A percentile compares a stretch with the other conserved stretches of the same genome.
Evolutionary conservation across 2,329 filamentous ascomycete genomes (phyloP).

Genomic region (Tolypocladium paradoxum): DNA sequence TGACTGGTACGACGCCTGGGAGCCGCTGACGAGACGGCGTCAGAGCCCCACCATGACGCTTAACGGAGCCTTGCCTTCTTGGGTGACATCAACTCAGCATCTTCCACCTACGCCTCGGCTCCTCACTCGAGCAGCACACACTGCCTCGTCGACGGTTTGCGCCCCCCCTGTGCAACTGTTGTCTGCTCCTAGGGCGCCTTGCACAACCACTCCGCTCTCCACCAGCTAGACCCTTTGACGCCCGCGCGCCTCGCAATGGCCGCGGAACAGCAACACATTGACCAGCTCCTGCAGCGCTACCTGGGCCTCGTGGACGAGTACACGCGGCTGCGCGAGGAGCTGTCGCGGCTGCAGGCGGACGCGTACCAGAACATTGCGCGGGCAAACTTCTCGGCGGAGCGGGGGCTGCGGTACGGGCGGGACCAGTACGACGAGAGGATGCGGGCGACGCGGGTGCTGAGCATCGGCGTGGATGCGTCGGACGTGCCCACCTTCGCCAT

Average conservation of each 20-base stretch:
- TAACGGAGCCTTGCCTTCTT: not conserved
- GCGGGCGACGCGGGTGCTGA: slow-evolving; percentile 44
- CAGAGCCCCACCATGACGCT: not conserved
- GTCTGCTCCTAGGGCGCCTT: not conserved
- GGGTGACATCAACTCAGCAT: not conserved
- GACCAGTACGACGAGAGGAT: slow-evolving; percentile 67
- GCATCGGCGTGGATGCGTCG: slow-evolving; percentile 7
- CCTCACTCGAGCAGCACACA: not conserved
- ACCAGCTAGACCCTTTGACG: not conserved
- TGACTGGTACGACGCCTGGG: too few species aligned
- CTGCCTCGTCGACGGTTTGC: not conserved
- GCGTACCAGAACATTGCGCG: slow-evolving; percentile 55
- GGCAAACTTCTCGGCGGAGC: slow-evolving; percentile 61
- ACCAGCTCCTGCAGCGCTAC: slow-evolving; percentile 54
- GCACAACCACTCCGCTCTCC: not conserved
- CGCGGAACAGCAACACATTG: slow-evolving; percentile 34
- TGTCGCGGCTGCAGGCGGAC: slow-evolving; percentile 42
- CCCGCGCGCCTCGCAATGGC: not conserved
- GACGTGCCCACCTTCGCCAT: slow-evolving; percentile 11
- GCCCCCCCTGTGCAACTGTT: not conserved
- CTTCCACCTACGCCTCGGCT: not conserved
- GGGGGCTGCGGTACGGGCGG: slow-evolving; percentile 53
- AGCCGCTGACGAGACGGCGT: not conserved
- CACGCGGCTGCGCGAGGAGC: slow-evolving; percentile 42
- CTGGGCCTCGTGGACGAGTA: slow-evolving; percentile 58